These are phyloP conservation scores for Pyronema domesticum DNA, from an alignment of 495 filamentous ascomycete species.

Conservation along the genomic window DNA sequence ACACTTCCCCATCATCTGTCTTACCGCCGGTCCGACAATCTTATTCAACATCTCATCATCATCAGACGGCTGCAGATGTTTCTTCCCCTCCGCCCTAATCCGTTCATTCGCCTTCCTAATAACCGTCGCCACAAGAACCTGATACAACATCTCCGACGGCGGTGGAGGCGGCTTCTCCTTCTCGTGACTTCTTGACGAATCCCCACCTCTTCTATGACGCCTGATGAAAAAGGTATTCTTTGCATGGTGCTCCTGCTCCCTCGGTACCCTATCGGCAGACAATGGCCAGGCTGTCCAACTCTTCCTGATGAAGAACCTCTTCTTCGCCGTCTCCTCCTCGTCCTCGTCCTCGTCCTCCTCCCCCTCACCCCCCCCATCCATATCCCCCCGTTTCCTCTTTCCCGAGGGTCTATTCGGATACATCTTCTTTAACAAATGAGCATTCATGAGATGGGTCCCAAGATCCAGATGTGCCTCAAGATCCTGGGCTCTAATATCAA, in stretches of 20 bases:
- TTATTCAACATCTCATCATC: neutral
- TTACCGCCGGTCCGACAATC: neutral
- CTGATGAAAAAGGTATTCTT: neutral
- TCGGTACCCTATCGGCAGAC: neutral
- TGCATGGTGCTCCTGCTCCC: neutral
- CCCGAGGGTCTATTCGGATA: neutral
- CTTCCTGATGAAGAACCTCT: neutral
- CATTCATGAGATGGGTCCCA: neutral
- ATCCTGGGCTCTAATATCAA: too few relatives aligned
- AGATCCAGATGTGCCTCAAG: neutral
- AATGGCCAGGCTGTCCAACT: constrained; percentile 3
- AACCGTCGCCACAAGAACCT: neutral
- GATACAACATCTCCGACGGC: neutral
- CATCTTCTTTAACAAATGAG: neutral
- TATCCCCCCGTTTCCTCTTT: neutral
- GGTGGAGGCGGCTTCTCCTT: neutral
- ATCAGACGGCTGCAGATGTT: neutral
- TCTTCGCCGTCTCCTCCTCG: neutral
- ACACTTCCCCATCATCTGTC: neutral
- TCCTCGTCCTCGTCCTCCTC: neutral
- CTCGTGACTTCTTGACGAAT: neutral
- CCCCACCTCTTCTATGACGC: neutral
- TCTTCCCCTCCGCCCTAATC: neutral
- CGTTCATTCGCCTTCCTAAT: neutral
- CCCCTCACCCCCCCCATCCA: neutral